These are phyloP conservation scores for Trametes coccinea DNA, from an alignment of 768 basidiomycete genomes.

Conservation along the genomic window DNA sequence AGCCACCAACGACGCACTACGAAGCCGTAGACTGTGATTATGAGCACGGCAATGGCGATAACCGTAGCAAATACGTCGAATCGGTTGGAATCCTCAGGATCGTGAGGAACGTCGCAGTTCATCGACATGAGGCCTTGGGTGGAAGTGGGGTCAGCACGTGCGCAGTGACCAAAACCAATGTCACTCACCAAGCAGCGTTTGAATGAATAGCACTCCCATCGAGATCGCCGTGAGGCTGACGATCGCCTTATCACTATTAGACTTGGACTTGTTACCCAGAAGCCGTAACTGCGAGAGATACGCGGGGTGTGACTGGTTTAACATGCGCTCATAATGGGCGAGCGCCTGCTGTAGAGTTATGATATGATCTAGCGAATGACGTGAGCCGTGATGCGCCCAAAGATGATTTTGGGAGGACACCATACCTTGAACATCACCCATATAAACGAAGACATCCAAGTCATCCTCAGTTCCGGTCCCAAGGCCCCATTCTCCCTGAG, in stretches of 20 bases:
- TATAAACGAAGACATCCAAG: slow-evolving; percentile 77
- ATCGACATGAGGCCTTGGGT: slow-evolving; percentile 63
- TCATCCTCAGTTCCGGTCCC: slow-evolving; percentile 47
- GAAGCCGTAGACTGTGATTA: slow-evolving; percentile 45
- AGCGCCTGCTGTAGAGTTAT: slow-evolving; percentile 83
- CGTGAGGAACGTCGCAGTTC: slow-evolving; percentile 62
- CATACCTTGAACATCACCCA: slow-evolving; percentile 90
- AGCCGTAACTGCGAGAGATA: slow-evolving; percentile 79
- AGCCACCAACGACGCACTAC: slow-evolving; percentile 68
- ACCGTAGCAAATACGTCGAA: slow-evolving; percentile 59
- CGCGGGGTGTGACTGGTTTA: slow-evolving; percentile 84
- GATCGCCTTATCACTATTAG: slow-evolving; percentile 64
- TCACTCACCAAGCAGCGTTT: slow-evolving; percentile 56
- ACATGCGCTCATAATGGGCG: slow-evolving; percentile 82
- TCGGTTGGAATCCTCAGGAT: slow-evolving; percentile 32
- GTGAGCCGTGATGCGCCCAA: not conserved
- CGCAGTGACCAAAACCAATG: not conserved
- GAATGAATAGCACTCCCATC: slow-evolving; percentile 66
- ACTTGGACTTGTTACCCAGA: slow-evolving; percentile 57
- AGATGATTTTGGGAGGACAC: not conserved
- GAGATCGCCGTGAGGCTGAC: slow-evolving; percentile 66
- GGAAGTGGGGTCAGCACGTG: not conserved
- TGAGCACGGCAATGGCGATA: slow-evolving; percentile 44
- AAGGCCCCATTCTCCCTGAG: slow-evolving; percentile 35
- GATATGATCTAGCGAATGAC: slow-evolving; percentile 72